These are phyloP conservation scores for Fusarium brachygibbosum DNA, from an alignment of 2,329 filamentous ascomycete species.

Conservation along the genomic window DNA sequence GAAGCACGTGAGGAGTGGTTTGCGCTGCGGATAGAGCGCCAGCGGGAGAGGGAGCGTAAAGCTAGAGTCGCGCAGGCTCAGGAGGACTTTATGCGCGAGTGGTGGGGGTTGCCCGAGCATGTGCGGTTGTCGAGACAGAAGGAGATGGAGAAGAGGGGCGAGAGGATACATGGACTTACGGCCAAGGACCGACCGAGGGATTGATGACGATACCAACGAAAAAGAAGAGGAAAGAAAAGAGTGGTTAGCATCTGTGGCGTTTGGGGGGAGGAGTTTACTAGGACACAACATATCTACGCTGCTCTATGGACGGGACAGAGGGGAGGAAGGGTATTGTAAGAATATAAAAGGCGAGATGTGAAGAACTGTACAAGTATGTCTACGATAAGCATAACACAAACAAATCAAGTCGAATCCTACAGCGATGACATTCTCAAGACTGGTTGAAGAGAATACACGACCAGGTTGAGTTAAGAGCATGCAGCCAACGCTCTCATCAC, in stretches of 20 bases:
- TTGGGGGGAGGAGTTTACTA: constrained; percentile 23
- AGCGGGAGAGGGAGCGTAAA: constrained; percentile 74
- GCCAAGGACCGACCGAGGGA: constrained; percentile 49
- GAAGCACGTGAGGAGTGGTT: constrained; percentile 96
- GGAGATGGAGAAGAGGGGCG: constrained; percentile 63
- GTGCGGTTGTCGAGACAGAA: constrained; percentile 64
- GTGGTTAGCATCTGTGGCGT: constrained; percentile 45
- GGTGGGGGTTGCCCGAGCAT: constrained; percentile 74
- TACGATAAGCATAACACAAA: neutral
- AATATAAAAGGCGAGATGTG: constrained; percentile 30
- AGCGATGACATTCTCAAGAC: neutral
- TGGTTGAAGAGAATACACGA: neutral
- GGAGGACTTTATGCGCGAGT: constrained; percentile 74
- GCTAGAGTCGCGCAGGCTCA: constrained; percentile 71
- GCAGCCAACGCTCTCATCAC: constrained; percentile 10
- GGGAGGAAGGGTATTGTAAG: constrained; percentile 25
- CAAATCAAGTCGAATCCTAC: neutral
- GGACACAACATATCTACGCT: constrained; percentile 39
- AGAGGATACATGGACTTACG: constrained; percentile 69
- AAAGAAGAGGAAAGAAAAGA: neutral
- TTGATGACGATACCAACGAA: constrained; percentile 17
- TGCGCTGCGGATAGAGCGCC: constrained; percentile 77
- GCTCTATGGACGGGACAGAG: constrained; percentile 20
- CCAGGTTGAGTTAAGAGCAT: constrained; percentile 22
- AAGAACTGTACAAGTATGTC: constrained; percentile 13